Conservation (phyloP, 148 eudicot genomes). For the Oxyria digyna region DNA sequence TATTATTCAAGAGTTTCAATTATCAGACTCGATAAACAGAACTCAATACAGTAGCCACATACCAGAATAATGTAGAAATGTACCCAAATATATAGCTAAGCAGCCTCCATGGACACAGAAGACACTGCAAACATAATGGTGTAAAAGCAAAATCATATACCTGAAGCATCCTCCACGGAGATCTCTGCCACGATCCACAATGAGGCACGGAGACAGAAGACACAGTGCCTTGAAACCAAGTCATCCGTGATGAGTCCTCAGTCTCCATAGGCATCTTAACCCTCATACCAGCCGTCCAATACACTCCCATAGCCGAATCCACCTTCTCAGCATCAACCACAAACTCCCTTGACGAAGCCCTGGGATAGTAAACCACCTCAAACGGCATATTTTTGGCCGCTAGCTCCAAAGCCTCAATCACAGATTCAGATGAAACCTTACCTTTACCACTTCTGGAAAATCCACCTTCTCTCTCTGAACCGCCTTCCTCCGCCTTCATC, state of each 20-base stretch:
- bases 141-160: conserved; percentile 16
- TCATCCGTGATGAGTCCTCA: conserved; percentile 36
- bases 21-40: neutral
- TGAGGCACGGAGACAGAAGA: conserved; percentile 16
- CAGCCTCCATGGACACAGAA: neutral
- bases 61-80: neutral
- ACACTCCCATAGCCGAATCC: conserved; percentile 19
- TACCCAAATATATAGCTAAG: neutral
- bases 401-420: conserved; percentile 33
- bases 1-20: neutral
- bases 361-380: conserved; percentile 61
- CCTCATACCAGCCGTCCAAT: conserved; percentile 42
- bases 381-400: conserved; percentile 43
- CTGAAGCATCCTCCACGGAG: conserved; percentile 78
- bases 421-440: conserved; percentile 25
- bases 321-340: conserved; percentile 63
- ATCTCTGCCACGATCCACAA: conserved; percentile 29
- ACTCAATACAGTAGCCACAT: neutral
- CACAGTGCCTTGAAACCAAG: conserved; percentile 46
- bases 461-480: conserved; percentile 5
- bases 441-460: conserved; percentile 21
- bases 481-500: conserved; percentile 10
- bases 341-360: conserved; percentile 42
- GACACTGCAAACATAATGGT: neutral
- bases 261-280: conserved; percentile 46